Evolutionary conservation across 768 basidiomycete genomes (phyloP), one percentile per base, ranked within the genome.

Genomic region (Russula sp.): DNA sequence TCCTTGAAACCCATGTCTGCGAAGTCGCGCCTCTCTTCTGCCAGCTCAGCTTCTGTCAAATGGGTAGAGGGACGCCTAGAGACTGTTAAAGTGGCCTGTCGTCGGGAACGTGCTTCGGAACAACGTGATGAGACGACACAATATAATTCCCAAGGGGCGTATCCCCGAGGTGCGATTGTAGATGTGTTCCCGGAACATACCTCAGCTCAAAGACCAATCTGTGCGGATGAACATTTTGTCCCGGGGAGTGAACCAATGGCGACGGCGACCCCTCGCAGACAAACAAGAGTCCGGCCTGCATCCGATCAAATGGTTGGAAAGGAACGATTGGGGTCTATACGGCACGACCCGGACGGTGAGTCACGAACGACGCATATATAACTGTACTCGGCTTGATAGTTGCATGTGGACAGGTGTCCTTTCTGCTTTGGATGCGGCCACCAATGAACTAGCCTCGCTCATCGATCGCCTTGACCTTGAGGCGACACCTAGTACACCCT

Each of bases 381-480:
- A n/a, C 56, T 11, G 16, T 59, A 47, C 45, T 58, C 3, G 41
- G 4, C 29, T 54, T 59, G 60, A 49, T 7, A 57, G 25, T 32
- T 22, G 54, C n/a, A 41, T 64, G 20, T 65, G 13, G 22, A 18
- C 60, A 81, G 88, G 80, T 63, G 82, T 82, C 14, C 69, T 90
- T 1, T 87, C 84, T 0, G 79, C 89, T 35, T 74, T 91, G n/a
- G 86, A 86, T 64, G 87, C 88, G 0, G 90, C 87, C 0, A 92
- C 90, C 1, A 83, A 88, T 54, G 90, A 92, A 45, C 79, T 93
- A 4, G 90, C 87, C 0, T 82, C 82, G 58, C 75, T 93, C 4
- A 88, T 93, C 70, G 88, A 85, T 64, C 80, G 81, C n/a, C 77
- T 93, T n/a, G 87, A 91, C 65, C 76, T 93, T 4, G 83, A 90